These are phyloP conservation scores for Hirschioporus abietinus DNA, from an alignment of 768 basidiomycete species.

Conservation along the genomic window DNA sequence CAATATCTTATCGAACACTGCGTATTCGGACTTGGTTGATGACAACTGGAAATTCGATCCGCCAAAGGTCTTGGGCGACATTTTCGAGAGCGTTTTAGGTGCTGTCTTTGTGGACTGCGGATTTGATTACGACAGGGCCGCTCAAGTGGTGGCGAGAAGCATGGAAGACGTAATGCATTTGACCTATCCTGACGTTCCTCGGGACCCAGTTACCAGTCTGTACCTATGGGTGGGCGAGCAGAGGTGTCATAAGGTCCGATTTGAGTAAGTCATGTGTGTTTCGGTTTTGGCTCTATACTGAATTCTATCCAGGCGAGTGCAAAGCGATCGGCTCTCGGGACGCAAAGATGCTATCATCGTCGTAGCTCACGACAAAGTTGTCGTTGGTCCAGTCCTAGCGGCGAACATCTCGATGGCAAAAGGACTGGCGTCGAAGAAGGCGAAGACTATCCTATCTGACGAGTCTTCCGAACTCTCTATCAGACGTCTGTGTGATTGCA, in stretches of 20 bases:
- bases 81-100: conserved; percentile 80
- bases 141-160: conserved; percentile 50
- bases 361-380: conserved; percentile 48
- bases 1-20: conserved; percentile 49
- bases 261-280: conserved; percentile 33
- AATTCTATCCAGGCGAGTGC: conserved; percentile 32
- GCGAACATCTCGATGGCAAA: conserved; percentile 57
- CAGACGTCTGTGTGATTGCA: conserved; percentile 37
- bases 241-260: conserved; percentile 50
- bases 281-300: conserved; percentile 8
- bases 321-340: conserved; percentile 37
- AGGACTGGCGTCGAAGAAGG: conserved; percentile 61
- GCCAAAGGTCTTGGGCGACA: conserved; percentile 80
- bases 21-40: conserved; percentile 56
- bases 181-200: conserved; percentile 52
- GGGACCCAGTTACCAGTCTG: conserved; percentile 71
- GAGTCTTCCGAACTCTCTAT: conserved; percentile 39
- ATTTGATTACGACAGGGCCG: conserved; percentile 66
- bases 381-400: conserved; percentile 60
- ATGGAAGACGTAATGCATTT: conserved; percentile 64
- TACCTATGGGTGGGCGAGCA: conserved; percentile 56
- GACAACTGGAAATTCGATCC: conserved; percentile 80
- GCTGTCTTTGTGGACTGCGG: conserved; percentile 78
- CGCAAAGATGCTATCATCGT: conserved; percentile 51
- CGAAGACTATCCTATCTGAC: conserved; percentile 48